Base-by-base conservation (phyloP, 768 basidiomycete genomes). In the Inosperma sp. region DNA sequence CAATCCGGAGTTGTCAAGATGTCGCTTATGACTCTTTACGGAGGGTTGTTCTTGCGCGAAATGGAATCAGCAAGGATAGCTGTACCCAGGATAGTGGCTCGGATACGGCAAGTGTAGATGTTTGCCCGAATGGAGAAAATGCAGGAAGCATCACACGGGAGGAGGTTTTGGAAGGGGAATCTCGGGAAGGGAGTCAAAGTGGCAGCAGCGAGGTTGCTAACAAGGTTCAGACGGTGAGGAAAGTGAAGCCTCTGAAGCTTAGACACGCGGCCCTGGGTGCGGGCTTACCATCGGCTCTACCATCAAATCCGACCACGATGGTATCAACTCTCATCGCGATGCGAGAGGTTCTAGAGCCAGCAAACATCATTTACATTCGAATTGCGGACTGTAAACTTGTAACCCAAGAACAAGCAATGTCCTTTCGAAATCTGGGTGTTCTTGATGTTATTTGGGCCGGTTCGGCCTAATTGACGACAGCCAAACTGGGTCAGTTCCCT, bases 1-100 rank as follows among this genome's bases (percentile, higher is more conserved):
- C 72, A 31, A 68, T 81, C 50, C 79, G 75, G 79, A 69, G 69
- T 40, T 81, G 79, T 59, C 54, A 63, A 44, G 76, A 79, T 58
- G 60, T 79, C 50, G 60, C 68, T 27, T 66, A 74, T 23, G 54
- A 43, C 29, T 62, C 62, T 33, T 59, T 79, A 48, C 65, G 67
- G 47, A 68, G 58, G 12, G 60, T 73, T 21, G 69, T 78, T 45
- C 56, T 61, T 19, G 64, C 70, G 36, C 66, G 76, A 59, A 48
- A 48, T 27, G 43, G 42, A 71, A 71, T 42, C 65, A 69, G 53
- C 61, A 63, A 50, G 51, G 26, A 30, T 16, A 49, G 13, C 27
- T 31, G 30, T 56, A 50, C 56, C 57, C 59, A 57, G 48, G 7
- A 23, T 25, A 25, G 27, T 17, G 46, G 46, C 10, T 23, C 46